A percentile compares a stretch with the other conserved stretches of the same genome.
Evolutionary conservation across 495 filamentous ascomycete species (phyloP).

Genomic region (Amorphotheca resinae): DNA sequence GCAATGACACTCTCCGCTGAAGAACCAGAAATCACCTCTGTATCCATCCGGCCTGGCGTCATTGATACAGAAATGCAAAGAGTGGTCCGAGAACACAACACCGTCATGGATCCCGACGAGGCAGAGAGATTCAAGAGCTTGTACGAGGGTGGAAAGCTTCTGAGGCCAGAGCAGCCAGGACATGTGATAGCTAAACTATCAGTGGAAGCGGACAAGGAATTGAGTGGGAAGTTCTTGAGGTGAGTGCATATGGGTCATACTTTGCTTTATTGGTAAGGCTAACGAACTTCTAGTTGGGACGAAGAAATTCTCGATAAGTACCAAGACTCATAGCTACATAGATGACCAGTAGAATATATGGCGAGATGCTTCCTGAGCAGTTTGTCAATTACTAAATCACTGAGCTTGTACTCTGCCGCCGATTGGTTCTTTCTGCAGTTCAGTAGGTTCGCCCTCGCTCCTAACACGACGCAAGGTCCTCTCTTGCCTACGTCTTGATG

Average conservation of each 20-base stretch:
- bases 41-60: constrained; percentile 69
- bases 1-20: constrained; percentile 60
- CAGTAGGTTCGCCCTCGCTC: too few species aligned
- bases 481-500: too few species aligned
- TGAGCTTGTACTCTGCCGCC: too few species aligned
- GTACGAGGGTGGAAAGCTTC: constrained; percentile 52
- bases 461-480: too few species aligned
- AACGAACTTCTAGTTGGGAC: constrained; percentile 52
- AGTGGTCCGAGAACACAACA: constrained; percentile 59
- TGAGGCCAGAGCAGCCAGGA: constrained; percentile 75
- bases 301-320: constrained; percentile 49
- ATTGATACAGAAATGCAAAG: constrained; percentile 92
- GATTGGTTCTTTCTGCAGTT: too few species aligned
- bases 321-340: constrained; percentile 29
- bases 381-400: too few species aligned
- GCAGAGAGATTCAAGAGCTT: constrained; percentile 56
- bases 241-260: constrained; percentile 26
- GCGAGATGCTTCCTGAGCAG: too few species aligned
- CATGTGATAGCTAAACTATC: constrained; percentile 73
- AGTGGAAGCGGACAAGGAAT: constrained; percentile 38
- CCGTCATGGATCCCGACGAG: constrained; percentile 50
- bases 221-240: constrained; percentile 68
- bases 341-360: not conserved
- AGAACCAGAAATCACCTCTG: constrained; percentile 60
- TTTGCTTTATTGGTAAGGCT: constrained; percentile 20